Evolutionary conservation across 768 basidiomycete species (phyloP).

Genomic region (Clavaria fumosa): DNA sequence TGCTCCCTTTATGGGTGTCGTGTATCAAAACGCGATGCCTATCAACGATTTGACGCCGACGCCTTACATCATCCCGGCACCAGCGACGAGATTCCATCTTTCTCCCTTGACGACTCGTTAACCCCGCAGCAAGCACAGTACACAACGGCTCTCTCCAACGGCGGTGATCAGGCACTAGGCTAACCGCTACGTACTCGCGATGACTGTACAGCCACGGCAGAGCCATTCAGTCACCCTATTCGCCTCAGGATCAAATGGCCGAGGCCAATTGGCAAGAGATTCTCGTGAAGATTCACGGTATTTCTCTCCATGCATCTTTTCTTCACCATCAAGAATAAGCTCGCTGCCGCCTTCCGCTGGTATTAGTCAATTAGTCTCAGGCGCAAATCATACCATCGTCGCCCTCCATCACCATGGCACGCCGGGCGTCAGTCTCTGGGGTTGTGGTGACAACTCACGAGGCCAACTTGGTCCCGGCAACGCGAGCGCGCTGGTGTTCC

Average conservation of each 20-base stretch:
- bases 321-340: no score
- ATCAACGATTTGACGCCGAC: no score
- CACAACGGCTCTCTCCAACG: no score
- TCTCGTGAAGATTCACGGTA: constrained; percentile 29
- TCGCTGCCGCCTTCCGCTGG: constrained; percentile 13
- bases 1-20: no score
- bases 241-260: constrained; percentile 35
- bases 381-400: constrained; percentile 69
- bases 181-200: no score
- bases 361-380: constrained; percentile 24
- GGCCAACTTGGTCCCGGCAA: constrained; percentile 56
- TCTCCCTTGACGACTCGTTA: no score
- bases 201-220: no score
- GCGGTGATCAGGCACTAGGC: no score
- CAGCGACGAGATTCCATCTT: no score
- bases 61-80: no score
- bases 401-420: constrained; percentile 28
- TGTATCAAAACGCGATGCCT: no score
- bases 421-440: constrained; percentile 38
- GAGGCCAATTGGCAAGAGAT: constrained; percentile 34
- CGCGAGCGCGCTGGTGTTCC: constrained; percentile 25
- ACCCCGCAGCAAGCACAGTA: no score
- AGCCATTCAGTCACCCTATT: constrained; percentile 15
- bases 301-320: constrained; percentile 29
- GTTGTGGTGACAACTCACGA: constrained; percentile 50